Evolutionary conservation across 805 yeast species (phyloP).

Genomic region (Yamadazyma tumulicola): DNA sequence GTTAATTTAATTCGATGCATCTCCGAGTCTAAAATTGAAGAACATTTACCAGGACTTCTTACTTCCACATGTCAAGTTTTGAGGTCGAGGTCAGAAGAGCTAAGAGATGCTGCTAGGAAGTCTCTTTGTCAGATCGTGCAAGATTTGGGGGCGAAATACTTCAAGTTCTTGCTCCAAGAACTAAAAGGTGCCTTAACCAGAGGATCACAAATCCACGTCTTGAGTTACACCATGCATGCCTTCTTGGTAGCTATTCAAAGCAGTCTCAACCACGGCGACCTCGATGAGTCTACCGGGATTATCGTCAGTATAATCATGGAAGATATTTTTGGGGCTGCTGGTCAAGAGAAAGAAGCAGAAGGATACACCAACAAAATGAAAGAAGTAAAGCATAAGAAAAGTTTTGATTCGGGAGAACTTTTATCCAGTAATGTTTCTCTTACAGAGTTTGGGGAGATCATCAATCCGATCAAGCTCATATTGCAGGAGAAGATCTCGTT

Average conservation of each 20-base stretch:
- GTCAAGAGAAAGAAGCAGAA: slow-evolving; percentile 92
- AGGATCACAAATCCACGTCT: slow-evolving; percentile 91
- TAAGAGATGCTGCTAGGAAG: slow-evolving; percentile 82
- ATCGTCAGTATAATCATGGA: slow-evolving; percentile 81
- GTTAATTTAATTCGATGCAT: slow-evolving; percentile 64
- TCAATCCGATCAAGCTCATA: slow-evolving; percentile 65
- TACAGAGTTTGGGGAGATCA: slow-evolving; percentile 50
- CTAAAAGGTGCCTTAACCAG: slow-evolving; percentile 72
- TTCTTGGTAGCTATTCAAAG: slow-evolving; percentile 54
- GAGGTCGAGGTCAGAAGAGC: slow-evolving; percentile 78
- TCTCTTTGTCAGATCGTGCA: slow-evolving; percentile 62
- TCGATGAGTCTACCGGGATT: slow-evolving; percentile 61
- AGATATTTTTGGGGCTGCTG: slow-evolving; percentile 86
- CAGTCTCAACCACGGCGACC: slow-evolving; percentile 59
- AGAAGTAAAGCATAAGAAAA: slow-evolving; percentile 85
- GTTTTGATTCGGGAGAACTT: slow-evolving; percentile 83
- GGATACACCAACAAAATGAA: slow-evolving; percentile 82
- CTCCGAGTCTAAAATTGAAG: slow-evolving; percentile 49
- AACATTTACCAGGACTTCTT: slow-evolving; percentile 74
- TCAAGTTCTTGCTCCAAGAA: slow-evolving; percentile 74
- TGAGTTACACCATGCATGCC: slow-evolving; percentile 82
- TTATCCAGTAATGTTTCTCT: slow-evolving; percentile 63
- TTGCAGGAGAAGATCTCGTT: slow-evolving; percentile 61
- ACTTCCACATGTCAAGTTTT: slow-evolving; percentile 87
- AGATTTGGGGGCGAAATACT: slow-evolving; percentile 68